These are phyloP conservation scores for Proliferodiscus dingleyae DNA, from an alignment of 2,329 filamentous ascomycete genomes.

Conservation along the genomic window DNA sequence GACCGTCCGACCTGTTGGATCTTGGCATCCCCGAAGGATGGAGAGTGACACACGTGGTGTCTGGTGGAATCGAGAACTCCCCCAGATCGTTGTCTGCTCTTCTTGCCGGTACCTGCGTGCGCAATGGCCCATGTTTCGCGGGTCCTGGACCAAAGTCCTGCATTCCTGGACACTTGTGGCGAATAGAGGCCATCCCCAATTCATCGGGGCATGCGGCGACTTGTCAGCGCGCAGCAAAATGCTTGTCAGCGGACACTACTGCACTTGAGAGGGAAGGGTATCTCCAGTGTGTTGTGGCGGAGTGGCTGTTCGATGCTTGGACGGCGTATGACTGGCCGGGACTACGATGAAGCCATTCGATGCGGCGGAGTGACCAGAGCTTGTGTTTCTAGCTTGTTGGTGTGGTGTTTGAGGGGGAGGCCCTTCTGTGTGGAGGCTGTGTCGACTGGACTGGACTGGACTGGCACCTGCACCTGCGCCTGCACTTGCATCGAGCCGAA, in stretches of 20 bases:
- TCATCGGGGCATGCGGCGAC: neutral
- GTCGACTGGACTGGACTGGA: too few species aligned
- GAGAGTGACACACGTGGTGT: neutral
- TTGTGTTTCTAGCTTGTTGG: neutral
- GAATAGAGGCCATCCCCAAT: neutral
- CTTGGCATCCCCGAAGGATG: neutral
- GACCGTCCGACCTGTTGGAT: neutral
- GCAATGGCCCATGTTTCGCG: too few species aligned
- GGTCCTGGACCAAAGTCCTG: neutral
- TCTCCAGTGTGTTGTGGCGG: neutral
- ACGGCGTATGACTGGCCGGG: neutral
- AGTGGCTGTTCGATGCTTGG: neutral
- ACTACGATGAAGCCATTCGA: neutral
- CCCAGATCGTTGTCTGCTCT: too few species aligned
- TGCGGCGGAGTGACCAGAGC: neutral
- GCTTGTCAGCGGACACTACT: neutral
- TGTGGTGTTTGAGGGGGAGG: neutral
- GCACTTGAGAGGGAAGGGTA: neutral
- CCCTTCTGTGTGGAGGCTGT: constrained; percentile 3
- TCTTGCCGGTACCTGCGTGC: too few species aligned
- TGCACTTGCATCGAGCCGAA: neutral
- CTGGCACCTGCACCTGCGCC: too few species aligned
- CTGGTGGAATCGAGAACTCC: too few species aligned
- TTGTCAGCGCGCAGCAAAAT: neutral
- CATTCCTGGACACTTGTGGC: neutral